Percentiles rank a stretch among this genome's conserved stretches.
Evolutionary conservation across 345 rosid species (phyloP).

Genomic region (Theobroma cacao): DNA sequence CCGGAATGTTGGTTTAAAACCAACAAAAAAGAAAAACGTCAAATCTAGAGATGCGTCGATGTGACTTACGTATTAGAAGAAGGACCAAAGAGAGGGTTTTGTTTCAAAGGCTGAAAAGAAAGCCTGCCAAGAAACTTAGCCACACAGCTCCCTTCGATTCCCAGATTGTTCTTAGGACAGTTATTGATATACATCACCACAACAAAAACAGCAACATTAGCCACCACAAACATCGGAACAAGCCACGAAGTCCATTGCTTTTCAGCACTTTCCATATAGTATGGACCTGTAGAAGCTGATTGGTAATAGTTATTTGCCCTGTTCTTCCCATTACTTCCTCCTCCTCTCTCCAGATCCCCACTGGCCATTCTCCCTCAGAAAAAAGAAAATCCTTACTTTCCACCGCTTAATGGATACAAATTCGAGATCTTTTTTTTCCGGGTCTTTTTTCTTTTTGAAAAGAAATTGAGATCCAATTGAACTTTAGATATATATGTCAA

Average conservation of each 20-base stretch:
- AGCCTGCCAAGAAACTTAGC: slow-evolving; percentile 75
- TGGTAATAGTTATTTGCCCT: slow-evolving; percentile 16
- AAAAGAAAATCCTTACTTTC: not conserved
- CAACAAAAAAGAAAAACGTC: not conserved
- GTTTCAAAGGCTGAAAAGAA: slow-evolving; percentile 81
- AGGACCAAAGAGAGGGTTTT: slow-evolving; percentile 94
- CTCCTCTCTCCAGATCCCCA: slow-evolving; percentile 67
- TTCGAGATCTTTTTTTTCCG: slow-evolving; percentile 4
- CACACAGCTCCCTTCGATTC: slow-evolving; percentile 51
- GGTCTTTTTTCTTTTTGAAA: not conserved
- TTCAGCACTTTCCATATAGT: slow-evolving; percentile 41
- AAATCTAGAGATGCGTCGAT: not conserved
- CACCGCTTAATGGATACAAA: not conserved
- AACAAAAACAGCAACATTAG: slow-evolving; percentile 64
- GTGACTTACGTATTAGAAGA: slow-evolving; percentile 75
- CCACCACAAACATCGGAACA: slow-evolving; percentile 74
- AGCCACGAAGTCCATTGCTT: slow-evolving; percentile 91
- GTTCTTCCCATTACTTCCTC: slow-evolving; percentile 20
- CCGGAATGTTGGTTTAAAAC: not conserved
- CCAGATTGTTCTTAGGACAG: slow-evolving; percentile 59
- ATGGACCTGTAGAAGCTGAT: slow-evolving; percentile 17
- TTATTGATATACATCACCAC: slow-evolving; percentile 80
- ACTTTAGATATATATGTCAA: slow-evolving; percentile 9
- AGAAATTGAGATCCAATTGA: slow-evolving; percentile 19
- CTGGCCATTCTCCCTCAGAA: slow-evolving; percentile 41